phyloP scores from a whole-genome alignment of 1,284 basidiomycete species.

The Moniliella sp. region DNA sequence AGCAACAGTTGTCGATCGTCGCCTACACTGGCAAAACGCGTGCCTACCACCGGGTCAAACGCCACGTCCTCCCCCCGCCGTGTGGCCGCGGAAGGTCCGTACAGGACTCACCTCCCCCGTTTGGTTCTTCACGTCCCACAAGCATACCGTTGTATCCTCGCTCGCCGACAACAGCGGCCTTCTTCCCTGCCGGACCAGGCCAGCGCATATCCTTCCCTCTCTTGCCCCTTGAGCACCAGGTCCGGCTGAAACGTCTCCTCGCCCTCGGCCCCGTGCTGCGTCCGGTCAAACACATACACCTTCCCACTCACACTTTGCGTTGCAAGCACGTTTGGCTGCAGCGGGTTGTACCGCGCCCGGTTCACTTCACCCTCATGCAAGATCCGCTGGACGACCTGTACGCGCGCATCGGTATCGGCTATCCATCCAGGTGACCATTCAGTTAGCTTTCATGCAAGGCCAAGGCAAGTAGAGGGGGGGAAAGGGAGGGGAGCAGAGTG shows the following conservation, averaged over 20 bases:
- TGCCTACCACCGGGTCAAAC: constrained; percentile 68
- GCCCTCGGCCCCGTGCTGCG: constrained; percentile 79
- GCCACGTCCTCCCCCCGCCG: constrained; percentile 63
- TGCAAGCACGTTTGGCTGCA: constrained; percentile 87
- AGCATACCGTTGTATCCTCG: constrained; percentile 84
- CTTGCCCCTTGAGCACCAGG: constrained; percentile 69
- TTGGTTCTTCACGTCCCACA: constrained; percentile 81
- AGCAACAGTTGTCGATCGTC: constrained; percentile 84
- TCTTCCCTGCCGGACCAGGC: constrained; percentile 61
- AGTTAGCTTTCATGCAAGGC: constrained; percentile 51
- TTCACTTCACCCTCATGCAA: constrained; percentile 93
- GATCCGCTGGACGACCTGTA: constrained; percentile 79
- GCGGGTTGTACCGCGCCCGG: constrained; percentile 90
- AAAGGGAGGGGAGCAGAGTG: no score
- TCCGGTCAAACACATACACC: constrained; percentile 80
- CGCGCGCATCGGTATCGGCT: constrained; percentile 56
- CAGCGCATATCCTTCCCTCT: constrained; percentile 83
- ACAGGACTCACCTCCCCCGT: constrained; percentile 52
- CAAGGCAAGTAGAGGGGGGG: constrained; percentile 1
- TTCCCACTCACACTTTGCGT: constrained; percentile 78
- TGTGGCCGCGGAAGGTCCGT: constrained; percentile 52
- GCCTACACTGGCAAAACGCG: constrained; percentile 81
- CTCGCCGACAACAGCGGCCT: constrained; percentile 75
- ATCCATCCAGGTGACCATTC: no score
- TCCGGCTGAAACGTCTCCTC: constrained; percentile 64